Evolutionary conservation across 2,329 filamentous ascomycete species (phyloP), one percentile per base, ranked within the genome.

Genomic region (Gyromitra esculenta): DNA sequence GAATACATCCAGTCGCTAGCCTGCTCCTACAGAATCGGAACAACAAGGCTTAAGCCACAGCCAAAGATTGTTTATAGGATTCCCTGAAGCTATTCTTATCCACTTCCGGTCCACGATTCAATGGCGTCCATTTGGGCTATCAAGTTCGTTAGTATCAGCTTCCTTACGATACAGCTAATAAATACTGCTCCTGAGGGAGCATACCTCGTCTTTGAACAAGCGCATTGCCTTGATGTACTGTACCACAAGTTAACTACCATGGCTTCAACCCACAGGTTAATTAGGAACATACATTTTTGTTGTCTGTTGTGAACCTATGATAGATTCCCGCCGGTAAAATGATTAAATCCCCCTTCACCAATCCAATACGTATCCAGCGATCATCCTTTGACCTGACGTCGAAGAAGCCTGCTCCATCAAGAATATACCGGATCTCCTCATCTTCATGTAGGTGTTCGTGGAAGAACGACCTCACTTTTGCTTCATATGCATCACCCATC

Each of bases 201-300:
- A 60, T 73, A 80, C 79, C 65, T 98, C 94, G 79, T 98, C 96
- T 86, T 98, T 94, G 88, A 98, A 99, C 66, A 99, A 87, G 73
- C 96, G 89, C 93, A 98, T 95, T 13, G 96, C 96, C 82, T 96
- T 92, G 80, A 97, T 93, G 82, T 95, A 97, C 94, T 97, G 80
- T 62, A 68, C 35, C 41, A 25, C 50, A 59, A n/a, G 60, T 77
- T 62, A 77, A 59, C 65, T n/a, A 35, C 50, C n/a, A 39, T 3
- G 15, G 11, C 59, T 39, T 35, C 39, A 31, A 39, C 6, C 25
- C 31, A 69, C 5, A 37, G 39, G 54, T 56, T 70, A 21, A 43
- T 35, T 41, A 5, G 21, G 54, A 39, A 88, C 93, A 85, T 84
- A 97, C 94, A 83, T 99, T 97, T 77, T 91, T 88, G 82, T 91